Evolutionary conservation across 208 protist genomes (phyloP), one percentile per base, ranked within the genome.

Genomic region (Borovskyia barvae): DNA sequence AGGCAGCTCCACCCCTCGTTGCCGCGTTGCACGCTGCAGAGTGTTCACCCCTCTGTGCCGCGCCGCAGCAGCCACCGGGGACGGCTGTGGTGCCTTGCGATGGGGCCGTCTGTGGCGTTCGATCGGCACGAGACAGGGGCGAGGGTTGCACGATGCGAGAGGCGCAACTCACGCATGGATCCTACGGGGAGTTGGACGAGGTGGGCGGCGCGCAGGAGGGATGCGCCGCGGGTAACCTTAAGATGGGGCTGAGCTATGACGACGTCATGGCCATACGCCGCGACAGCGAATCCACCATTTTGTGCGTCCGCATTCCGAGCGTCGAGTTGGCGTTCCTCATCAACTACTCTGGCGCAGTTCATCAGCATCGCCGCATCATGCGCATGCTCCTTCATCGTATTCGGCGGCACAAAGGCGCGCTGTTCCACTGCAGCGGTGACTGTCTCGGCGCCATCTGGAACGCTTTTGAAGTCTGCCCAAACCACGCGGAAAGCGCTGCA

Each of bases 371-470:
- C 15, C 75, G 73, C 9, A 75, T 94, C 19, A 90, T 94, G 80
- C 69, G 72, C n/a, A 67, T 85, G n/a, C 59, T 92, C 36, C 72
- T 91, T 9, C 56, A 61, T 30, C 66, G 80, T 52, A 88, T 94
- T 59, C 82, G 85, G 17, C 72, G 70, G 14, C 73, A 88, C 69
- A 77, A 77, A 19, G 88, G 88, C 17, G 73, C 76, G 15, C 67
- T 90, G 37, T 92, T 89, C 69, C 61, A 89, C 60, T 77, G 84
- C 40, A 67, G 71, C 11, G 88, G 88, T 14, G 88, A 92, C 46
- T 81, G 69, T 49, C 76, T 94, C 24, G 70, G 70, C 9, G 88
- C 76, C 30, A 72, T 77, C 12, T 94, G 88, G 85, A 94, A 94
- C 57, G 88, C 82, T 24, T 94, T 94, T 63, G 85, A 90, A 33